These are phyloP conservation scores for Lepidium didymum DNA, from an alignment of 345 rosid species.

Conservation along the genomic window DNA sequence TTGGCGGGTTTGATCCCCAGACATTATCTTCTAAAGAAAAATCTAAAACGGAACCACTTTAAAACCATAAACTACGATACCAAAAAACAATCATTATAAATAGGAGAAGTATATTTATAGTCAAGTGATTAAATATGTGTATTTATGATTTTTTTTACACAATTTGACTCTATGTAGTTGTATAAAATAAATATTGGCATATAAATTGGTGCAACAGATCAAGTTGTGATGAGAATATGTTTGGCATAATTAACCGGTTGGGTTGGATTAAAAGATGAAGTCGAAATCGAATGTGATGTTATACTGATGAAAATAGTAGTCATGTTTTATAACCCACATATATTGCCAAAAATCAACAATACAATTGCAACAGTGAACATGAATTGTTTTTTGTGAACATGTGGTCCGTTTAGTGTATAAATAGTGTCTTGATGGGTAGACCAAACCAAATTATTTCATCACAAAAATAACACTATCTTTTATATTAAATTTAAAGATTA, in stretches of 20 bases:
- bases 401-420: conserved; percentile 27
- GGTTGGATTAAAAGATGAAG: conserved; percentile 7
- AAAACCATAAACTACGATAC: too few relatives aligned
- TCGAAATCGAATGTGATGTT: conserved; percentile 8
- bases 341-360: conserved; percentile 24
- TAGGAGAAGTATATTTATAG: too few relatives aligned
- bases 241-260: background rate
- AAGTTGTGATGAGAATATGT: conserved; percentile 10
- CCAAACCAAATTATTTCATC: conserved; percentile 12
- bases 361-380: conserved; percentile 27
- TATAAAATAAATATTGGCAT: too few relatives aligned
- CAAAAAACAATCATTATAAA: too few relatives aligned
- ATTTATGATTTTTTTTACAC: too few relatives aligned
- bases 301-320: conserved; percentile 26
- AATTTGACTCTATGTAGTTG: too few relatives aligned
- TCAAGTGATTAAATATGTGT: too few relatives aligned
- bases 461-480: conserved; percentile 1
- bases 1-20: too few relatives aligned
- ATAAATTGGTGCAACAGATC: background rate
- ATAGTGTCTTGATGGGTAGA: conserved; percentile 28
- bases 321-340: conserved; percentile 16
- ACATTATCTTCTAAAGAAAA: too few relatives aligned
- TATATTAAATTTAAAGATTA: background rate
- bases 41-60: too few relatives aligned
- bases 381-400: conserved; percentile 27